These are phyloP conservation scores for Picea engelmannii DNA, from an alignment of 83 land plant genomes.

Conservation along the genomic window DNA sequence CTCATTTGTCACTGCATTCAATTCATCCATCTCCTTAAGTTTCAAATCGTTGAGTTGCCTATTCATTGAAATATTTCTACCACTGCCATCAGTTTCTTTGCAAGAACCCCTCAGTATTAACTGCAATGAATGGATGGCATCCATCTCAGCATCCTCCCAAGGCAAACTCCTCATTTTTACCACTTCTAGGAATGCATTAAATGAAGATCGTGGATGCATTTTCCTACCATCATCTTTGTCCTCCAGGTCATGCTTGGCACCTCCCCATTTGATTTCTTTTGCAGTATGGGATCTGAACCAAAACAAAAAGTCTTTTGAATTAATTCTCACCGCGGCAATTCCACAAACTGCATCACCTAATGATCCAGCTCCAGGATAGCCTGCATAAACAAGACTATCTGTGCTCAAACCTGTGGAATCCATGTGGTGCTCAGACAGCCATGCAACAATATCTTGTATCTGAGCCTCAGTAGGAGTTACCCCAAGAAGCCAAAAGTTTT, in stretches of 20 bases:
- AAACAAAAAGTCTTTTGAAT: slow-evolving; percentile 82
- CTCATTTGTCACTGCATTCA: no score
- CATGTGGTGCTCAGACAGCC: slow-evolving; percentile 73
- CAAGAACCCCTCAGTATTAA: slow-evolving; percentile 82
- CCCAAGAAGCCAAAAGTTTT: slow-evolving; percentile 70
- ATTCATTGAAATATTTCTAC: slow-evolving; percentile 25
- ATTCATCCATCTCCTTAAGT: no score
- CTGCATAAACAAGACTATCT: slow-evolving; percentile 89
- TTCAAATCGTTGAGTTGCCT: slow-evolving; percentile 23
- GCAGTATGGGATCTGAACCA: slow-evolving; percentile 98
- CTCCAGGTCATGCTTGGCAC: slow-evolving; percentile 83
- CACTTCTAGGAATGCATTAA: slow-evolving; percentile 96
- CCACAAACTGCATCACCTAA: slow-evolving; percentile 86
- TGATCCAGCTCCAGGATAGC: slow-evolving; percentile 79
- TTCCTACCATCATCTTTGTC: slow-evolving; percentile 87
- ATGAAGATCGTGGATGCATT: slow-evolving; percentile 97
- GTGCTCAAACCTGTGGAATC: slow-evolving; percentile 96
- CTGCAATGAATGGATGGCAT: slow-evolving; percentile 97
- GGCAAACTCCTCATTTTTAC: slow-evolving; percentile 85
- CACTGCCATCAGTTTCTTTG: slow-evolving; percentile 44
- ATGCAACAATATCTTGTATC: slow-evolving; percentile 67
- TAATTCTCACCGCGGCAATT: slow-evolving; percentile 91
- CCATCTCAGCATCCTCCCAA: slow-evolving; percentile 98
- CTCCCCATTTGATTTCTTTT: slow-evolving; percentile 94
- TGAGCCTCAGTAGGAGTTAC: slow-evolving; percentile 74